These are phyloP conservation scores for Colletotrichum cordylinicola DNA, from an alignment of 2,329 filamentous ascomycete species.

Conservation along the genomic window DNA sequence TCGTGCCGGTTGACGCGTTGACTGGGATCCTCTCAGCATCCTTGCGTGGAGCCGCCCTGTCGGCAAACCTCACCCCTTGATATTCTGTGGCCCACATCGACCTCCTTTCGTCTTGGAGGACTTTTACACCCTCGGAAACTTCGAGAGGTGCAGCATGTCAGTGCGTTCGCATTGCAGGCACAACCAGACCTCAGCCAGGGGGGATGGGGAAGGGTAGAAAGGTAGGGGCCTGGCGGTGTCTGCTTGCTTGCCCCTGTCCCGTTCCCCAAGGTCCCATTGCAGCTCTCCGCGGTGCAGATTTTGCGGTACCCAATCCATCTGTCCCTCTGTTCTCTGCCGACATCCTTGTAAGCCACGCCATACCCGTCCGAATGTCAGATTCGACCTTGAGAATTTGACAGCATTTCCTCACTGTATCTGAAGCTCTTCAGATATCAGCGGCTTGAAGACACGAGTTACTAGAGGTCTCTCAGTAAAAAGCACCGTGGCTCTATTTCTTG, in stretches of 20 bases:
- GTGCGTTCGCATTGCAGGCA: slow-evolving; percentile 18
- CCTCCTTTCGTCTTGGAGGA: background rate
- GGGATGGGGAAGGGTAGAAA: background rate
- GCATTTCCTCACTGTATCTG: background rate
- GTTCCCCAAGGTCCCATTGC: background rate
- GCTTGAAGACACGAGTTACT: background rate
- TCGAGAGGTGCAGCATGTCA: slow-evolving; percentile 10
- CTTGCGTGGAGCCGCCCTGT: background rate
- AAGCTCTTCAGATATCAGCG: background rate
- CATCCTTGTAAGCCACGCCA: slow-evolving; percentile 13
- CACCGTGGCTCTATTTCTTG: background rate
- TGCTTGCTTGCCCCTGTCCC: background rate
- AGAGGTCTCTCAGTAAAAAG: background rate
- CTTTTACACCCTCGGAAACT: slow-evolving; percentile 1
- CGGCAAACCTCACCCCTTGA: background rate
- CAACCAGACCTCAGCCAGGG: background rate
- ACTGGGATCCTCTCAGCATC: background rate
- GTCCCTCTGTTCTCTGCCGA: background rate
- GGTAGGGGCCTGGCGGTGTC: background rate
- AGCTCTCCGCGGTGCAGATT: background rate
- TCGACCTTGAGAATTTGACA: background rate
- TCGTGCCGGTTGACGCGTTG: background rate
- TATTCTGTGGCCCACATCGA: background rate
- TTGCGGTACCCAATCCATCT: background rate
- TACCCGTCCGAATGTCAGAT: background rate